These are phyloP conservation scores for Diplocarpon mali DNA, from an alignment of 2,329 filamentous ascomycete species.

Conservation along the genomic window DNA sequence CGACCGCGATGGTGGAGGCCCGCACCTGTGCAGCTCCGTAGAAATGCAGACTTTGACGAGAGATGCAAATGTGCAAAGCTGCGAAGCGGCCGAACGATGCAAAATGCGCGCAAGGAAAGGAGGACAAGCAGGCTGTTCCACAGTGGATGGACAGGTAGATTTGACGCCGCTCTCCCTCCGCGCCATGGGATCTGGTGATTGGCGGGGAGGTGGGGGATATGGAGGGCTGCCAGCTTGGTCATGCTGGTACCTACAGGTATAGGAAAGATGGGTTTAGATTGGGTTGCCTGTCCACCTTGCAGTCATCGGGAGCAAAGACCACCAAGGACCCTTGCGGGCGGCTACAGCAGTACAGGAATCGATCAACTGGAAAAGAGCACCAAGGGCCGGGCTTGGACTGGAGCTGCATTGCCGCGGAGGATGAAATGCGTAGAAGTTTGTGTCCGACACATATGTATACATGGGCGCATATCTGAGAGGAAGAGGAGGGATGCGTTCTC, in stretches of 20 bases:
- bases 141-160: slow-evolving; percentile 8
- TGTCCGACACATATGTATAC: too few species aligned
- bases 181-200: slow-evolving; percentile 9
- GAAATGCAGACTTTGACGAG: slow-evolving; percentile 4
- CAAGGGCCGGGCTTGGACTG: too few species aligned
- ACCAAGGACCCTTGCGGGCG: slow-evolving; percentile 5
- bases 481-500: too few species aligned
- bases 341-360: slow-evolving; percentile 6
- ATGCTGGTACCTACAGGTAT: too few species aligned
- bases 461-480: too few species aligned
- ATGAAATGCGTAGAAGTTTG: too few species aligned
- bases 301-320: slow-evolving; percentile 1
- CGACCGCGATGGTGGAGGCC: slow-evolving; percentile 21
- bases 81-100: slow-evolving; percentile 10
- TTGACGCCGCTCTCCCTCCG: slow-evolving; percentile 5
- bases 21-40: slow-evolving; percentile 3
- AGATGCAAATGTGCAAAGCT: slow-evolving; percentile 12
- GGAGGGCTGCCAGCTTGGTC: slow-evolving; percentile 11
- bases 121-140: slow-evolving; percentile 12
- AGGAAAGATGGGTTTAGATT: too few species aligned
- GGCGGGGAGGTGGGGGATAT: slow-evolving; percentile 11
- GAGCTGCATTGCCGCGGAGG: too few species aligned
- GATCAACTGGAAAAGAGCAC: background rate
- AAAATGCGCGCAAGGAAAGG: too few species aligned
- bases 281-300: too few species aligned